Base-by-base conservation (phyloP, 2,329 filamentous ascomycete genomes). In the Xylaria sp. region DNA sequence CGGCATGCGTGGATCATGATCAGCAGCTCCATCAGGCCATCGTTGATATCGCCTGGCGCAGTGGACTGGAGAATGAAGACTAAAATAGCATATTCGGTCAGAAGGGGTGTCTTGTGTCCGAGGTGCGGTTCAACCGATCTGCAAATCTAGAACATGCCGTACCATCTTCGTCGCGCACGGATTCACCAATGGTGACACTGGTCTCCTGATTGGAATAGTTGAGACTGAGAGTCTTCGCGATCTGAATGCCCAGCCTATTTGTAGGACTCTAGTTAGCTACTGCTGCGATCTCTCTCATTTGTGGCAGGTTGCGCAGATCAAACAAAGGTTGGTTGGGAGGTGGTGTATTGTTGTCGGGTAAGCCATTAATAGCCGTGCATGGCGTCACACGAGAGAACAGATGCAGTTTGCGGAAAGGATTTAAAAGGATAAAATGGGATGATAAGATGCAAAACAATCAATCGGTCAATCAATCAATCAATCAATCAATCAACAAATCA, bases 61-160 rank as follows among this genome's bases (percentile, higher is more conserved):
- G 96, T 97, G 27, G 95, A 97, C 82, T 98, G 95, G 67, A 98
- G 86, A 75, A 98, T 97, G 83, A 97, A 98, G 77, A 97, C 94
- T 77, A 53, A 5, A 57, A 51, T 61, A 25, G 27, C 56, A 59
- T 63, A 20, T 65, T 58, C 59, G 20, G 54, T 71, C 29, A 67
- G 57, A 88, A 74, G 90, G n/a, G 81, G 77, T 90, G 51, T 5
- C 15, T 22, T 39, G 51, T 22, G 33, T 39, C 11, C 33, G 25
- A 17, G 33, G 36, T 55, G 88, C 79, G 33, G 10, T 45, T 50
- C 31, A 22, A 20, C 53, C 25, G 45, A 13, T 39, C 56, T 36
- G 33, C 49, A 7, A 42, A 22, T 50, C 42, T 20, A 5, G 25
- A 44, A n/a, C n/a, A 39, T 54, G 44, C 64, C 51, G 75, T 86